Evolutionary conservation across 2,329 filamentous ascomycete species (phyloP).

Genomic region (Aureobasidium namibiae): DNA sequence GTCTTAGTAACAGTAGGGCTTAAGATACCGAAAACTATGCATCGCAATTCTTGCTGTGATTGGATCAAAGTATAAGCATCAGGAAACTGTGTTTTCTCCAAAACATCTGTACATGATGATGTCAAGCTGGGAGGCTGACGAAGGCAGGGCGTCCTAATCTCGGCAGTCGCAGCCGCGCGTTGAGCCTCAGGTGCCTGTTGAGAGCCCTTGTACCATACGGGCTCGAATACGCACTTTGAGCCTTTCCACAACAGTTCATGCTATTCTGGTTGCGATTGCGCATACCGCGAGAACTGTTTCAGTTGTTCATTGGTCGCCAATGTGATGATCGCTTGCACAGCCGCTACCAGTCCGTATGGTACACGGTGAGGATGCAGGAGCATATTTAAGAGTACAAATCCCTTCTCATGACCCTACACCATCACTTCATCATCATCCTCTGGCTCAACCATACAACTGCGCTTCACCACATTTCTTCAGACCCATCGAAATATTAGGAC

Average conservation of each 20-base stretch:
- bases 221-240: neutral
- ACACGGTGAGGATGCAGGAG: neutral
- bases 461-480: too few species aligned
- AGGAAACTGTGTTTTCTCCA: too few species aligned
- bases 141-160: neutral
- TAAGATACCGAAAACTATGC: neutral
- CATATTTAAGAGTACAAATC: neutral
- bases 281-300: neutral
- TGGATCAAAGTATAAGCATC: too few species aligned
- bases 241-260: neutral
- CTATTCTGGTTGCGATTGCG: neutral
- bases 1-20: too few species aligned
- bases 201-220: constrained; percentile 4
- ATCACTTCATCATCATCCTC: neutral
- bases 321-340: neutral
- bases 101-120: too few species aligned
- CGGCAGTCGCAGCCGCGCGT: neutral
- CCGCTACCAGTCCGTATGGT: neutral
- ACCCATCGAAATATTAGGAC: neutral
- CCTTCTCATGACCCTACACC: neutral
- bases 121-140: too few species aligned
- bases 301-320: neutral
- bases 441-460: neutral
- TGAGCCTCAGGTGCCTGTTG: neutral
- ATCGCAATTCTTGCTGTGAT: too few species aligned